Evolutionary conservation across 495 filamentous ascomycete genomes (phyloP).

Genomic region (Bacidia gigantensis): DNA sequence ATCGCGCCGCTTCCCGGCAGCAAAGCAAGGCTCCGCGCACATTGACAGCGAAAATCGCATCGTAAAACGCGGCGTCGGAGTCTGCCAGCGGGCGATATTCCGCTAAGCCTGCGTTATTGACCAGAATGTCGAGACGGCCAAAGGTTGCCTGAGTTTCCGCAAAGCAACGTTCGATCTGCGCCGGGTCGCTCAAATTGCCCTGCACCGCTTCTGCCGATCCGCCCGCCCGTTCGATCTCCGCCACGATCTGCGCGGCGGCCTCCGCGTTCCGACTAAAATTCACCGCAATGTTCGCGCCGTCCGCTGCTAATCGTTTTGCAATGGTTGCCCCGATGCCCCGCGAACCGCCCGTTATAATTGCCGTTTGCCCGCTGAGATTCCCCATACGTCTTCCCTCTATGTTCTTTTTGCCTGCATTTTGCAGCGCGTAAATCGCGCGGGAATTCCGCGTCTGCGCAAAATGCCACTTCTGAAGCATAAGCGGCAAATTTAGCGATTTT

Average conservation of each 20-base stretch:
- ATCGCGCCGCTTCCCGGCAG: neutral
- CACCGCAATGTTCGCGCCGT: slow-evolving; percentile 50
- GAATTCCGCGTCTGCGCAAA: too few species aligned
- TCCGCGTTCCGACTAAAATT: slow-evolving; percentile 42
- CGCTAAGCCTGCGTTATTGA: slow-evolving; percentile 46
- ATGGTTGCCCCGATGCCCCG: slow-evolving; percentile 54
- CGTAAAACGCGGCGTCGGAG: slow-evolving; percentile 43
- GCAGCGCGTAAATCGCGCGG: too few species aligned
- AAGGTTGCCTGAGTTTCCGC: slow-evolving; percentile 31
- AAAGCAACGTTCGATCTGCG: slow-evolving; percentile 29
- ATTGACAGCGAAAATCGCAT: slow-evolving; percentile 41
- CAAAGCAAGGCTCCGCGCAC: slow-evolving; percentile 25
- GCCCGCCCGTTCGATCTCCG: slow-evolving; percentile 36
- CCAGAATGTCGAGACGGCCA: slow-evolving; percentile 46
- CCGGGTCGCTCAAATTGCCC: slow-evolving; percentile 30
- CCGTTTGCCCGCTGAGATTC: slow-evolving; percentile 43
- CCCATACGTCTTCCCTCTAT: slow-evolving; percentile 6
- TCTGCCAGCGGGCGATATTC: slow-evolving; percentile 36
- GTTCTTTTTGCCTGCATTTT: too few species aligned
- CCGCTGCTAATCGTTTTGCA: slow-evolving; percentile 36
- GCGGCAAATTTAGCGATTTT: too few species aligned
- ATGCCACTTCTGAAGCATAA: too few species aligned
- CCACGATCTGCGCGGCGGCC: slow-evolving; percentile 42
- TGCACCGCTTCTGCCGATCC: slow-evolving; percentile 41
- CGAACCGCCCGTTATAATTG: slow-evolving; percentile 51